Evolutionary conservation across 2,329 filamentous ascomycete species (phyloP).

Genomic region (Aspergillus novoparasiticus): DNA sequence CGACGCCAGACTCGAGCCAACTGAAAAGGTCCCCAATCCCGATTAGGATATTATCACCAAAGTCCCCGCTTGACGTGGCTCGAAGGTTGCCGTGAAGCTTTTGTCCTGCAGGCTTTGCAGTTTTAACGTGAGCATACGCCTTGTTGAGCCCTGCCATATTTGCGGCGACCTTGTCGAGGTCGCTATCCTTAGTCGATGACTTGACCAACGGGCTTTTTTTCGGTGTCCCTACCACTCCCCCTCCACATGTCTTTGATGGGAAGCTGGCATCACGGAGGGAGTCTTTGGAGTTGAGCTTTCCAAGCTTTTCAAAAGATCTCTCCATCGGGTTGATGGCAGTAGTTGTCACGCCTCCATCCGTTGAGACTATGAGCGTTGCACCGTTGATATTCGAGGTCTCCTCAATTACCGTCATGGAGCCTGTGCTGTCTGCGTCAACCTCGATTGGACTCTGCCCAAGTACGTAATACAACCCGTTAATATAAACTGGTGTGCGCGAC

Average conservation of each 20-base stretch:
- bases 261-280: conserved; percentile 1
- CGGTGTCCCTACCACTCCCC: conserved; percentile 5
- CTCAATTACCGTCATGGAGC: conserved; percentile 2
- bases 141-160: no score
- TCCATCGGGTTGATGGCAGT: conserved; percentile 7
- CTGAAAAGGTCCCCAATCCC: no score
- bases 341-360: no score
- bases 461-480: conserved; percentile 12
- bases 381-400: background rate
- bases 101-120: no score
- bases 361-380: background rate
- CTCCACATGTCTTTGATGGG: background rate
- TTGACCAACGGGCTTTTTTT: no score
- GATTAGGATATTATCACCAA: no score
- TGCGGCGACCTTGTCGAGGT: no score
- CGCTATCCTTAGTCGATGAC: no score
- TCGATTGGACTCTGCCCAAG: background rate
- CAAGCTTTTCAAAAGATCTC: conserved; percentile 3
- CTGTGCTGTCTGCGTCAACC: background rate
- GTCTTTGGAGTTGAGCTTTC: background rate
- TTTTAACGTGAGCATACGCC: no score
- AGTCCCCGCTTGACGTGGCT: no score
- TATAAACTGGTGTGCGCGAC: conserved; percentile 8
- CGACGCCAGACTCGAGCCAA: background rate
- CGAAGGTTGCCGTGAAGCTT: no score